These are phyloP conservation scores for Chaetomium sp. DNA, from an alignment of 2,329 filamentous ascomycete species.

Conservation along the genomic window DNA sequence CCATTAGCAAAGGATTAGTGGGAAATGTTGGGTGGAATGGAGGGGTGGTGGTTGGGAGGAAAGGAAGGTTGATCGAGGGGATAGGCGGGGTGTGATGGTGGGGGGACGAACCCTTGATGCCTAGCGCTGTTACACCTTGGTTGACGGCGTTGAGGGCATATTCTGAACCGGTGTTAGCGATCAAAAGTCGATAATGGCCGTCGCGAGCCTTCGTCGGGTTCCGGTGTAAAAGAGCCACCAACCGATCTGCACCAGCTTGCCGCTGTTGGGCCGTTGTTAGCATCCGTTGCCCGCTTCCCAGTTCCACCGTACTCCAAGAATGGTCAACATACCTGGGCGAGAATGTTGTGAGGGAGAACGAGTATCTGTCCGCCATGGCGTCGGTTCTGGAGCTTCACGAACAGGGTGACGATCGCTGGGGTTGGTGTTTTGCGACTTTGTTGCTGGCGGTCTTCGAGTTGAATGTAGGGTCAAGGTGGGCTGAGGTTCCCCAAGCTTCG, in stretches of 20 bases:
- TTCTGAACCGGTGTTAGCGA: conserved; percentile 50
- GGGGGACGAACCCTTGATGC: conserved; percentile 76
- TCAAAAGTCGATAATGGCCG: neutral
- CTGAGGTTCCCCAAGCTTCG: conserved; percentile 13
- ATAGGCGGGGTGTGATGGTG: conserved; percentile 1
- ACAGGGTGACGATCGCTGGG: neutral
- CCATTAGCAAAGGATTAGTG: conserved; percentile 41
- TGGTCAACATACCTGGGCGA: conserved; percentile 75
- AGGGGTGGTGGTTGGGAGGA: neutral
- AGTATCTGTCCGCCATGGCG: conserved; percentile 95
- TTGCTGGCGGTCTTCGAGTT: neutral
- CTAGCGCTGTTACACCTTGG: conserved; percentile 95
- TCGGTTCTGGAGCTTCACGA: conserved; percentile 19
- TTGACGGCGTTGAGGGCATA: conserved; percentile 99
- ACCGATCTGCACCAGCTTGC: conserved; percentile 98
- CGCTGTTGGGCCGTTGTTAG: conserved; percentile 46
- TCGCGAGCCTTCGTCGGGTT: neutral
- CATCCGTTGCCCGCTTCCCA: conserved; percentile 9
- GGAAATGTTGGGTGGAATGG: conserved; percentile 55
- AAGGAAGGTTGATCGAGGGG: neutral
- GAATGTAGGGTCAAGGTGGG: neutral
- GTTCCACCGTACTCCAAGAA: conserved; percentile 12
- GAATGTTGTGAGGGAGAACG: conserved; percentile 98
- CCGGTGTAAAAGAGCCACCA: conserved; percentile 14
- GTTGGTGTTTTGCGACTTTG: neutral